phyloP scores from a whole-genome alignment of 192 early-diverging fungal species.

The Rhizophagus prolifer region DNA sequence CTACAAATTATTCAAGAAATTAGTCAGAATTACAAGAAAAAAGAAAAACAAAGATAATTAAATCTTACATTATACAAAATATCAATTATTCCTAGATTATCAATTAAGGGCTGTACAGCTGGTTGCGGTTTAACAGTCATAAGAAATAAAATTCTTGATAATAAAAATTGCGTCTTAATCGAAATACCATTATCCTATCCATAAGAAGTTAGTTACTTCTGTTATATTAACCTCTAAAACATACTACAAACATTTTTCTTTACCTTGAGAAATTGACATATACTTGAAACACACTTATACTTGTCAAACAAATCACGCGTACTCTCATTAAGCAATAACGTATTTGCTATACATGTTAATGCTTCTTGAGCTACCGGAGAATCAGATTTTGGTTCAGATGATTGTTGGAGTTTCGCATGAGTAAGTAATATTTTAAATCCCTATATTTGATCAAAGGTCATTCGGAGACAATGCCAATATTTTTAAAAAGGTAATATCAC shows the following conservation, averaged over 20 bases:
- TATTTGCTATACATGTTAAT: slow-evolving; percentile 70
- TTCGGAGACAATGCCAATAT: too few relatives aligned
- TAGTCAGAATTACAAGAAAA: slow-evolving; percentile 4
- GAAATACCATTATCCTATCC: slow-evolving; percentile 36
- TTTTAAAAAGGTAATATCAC: too few relatives aligned
- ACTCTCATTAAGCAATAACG: slow-evolving; percentile 53
- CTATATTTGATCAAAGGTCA: slow-evolving; percentile 22
- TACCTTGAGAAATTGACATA: slow-evolving; percentile 50
- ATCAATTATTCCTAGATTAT: slow-evolving; percentile 39
- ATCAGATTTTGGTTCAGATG: slow-evolving; percentile 34
- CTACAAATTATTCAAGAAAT: slow-evolving; percentile 7
- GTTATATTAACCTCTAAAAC: background rate
- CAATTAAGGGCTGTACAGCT: slow-evolving; percentile 43
- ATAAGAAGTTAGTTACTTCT: background rate
- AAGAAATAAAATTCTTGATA: slow-evolving; percentile 67
- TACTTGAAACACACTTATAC: slow-evolving; percentile 40
- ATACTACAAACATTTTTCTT: background rate
- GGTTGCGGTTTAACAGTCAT: slow-evolving; percentile 51
- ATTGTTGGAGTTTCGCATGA: slow-evolving; percentile 35
- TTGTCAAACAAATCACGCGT: slow-evolving; percentile 49
- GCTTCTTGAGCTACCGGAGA: slow-evolving; percentile 45
- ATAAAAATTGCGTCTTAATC: slow-evolving; percentile 59
- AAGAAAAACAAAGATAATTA: background rate
- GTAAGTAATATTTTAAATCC: slow-evolving; percentile 38
- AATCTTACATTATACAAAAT: slow-evolving; percentile 41